These are phyloP conservation scores for Phaeosphaeria sp. DNA, from an alignment of 2,329 filamentous ascomycete species.

Conservation along the genomic window DNA sequence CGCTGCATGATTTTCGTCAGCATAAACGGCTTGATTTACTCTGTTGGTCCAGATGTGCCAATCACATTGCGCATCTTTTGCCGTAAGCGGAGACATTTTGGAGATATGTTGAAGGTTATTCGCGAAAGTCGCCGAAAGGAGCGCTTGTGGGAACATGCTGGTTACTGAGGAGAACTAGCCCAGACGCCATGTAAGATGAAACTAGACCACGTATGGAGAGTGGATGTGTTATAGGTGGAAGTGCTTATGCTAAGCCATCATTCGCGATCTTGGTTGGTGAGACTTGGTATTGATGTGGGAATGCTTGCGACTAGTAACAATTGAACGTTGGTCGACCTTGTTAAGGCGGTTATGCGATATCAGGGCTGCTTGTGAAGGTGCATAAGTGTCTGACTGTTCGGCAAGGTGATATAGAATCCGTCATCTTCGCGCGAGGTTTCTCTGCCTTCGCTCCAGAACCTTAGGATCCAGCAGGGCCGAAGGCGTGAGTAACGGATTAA, in stretches of 20 bases:
- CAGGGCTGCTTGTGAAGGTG: too few species aligned
- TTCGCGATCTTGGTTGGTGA: background rate
- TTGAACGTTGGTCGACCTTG: background rate
- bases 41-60: background rate
- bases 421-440: background rate
- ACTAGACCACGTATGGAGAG: background rate
- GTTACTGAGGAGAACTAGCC: background rate
- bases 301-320: background rate
- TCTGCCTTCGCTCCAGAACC: conserved; percentile 17
- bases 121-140: conserved; percentile 6
- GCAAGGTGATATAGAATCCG: background rate
- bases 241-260: background rate
- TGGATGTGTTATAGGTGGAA: background rate
- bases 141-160: background rate
- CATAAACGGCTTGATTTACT: background rate
- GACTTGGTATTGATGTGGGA: background rate
- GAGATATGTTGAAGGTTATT: background rate
- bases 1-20: background rate
- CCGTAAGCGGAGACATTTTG: conserved; percentile 7
- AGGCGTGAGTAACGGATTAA: conserved; percentile 27
- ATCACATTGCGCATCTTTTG: background rate
- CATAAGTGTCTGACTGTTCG: background rate
- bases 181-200: background rate
- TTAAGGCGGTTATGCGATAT: too few species aligned
- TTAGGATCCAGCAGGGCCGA: conserved; percentile 25